Conservation (phyloP, 805 yeast species). For the Cyberlindnera mycetangii region DNA sequence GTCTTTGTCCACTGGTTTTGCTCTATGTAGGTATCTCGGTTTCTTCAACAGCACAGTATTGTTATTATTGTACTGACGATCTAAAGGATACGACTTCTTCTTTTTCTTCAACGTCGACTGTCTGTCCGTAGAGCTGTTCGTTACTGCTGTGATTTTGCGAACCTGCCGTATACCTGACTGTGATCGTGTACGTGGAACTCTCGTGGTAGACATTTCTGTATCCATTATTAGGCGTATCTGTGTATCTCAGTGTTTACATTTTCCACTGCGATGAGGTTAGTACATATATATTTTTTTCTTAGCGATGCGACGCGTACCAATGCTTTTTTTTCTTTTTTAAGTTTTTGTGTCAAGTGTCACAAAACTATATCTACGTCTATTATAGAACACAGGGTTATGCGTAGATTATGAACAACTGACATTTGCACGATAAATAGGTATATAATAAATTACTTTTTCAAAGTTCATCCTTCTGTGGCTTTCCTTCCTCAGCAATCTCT, state of each 20-base stretch:
- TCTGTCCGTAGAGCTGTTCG: neutral
- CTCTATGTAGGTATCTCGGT: neutral
- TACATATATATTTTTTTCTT: neutral
- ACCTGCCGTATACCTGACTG: conserved; percentile 8
- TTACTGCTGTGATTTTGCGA: no score
- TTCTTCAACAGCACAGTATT: conserved; percentile 1
- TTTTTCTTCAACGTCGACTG: conserved; percentile 1
- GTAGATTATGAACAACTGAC: no score
- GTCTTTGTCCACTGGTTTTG: neutral
- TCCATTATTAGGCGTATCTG: neutral
- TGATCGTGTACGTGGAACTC: conserved; percentile 3
- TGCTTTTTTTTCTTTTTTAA: neutral
- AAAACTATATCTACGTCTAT: no score
- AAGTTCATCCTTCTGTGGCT: conserved; percentile 15
- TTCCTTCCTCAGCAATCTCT: neutral
- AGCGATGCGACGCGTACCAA: neutral
- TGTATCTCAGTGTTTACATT: neutral
- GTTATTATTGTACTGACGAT: neutral
- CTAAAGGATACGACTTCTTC: neutral
- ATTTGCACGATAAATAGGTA: neutral
- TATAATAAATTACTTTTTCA: neutral
- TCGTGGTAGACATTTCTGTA: neutral
- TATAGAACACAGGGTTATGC: no score
- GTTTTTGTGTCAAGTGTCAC: no score
- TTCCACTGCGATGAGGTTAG: neutral